Evolutionary conservation across 2,329 filamentous ascomycete genomes (phyloP).

Genomic region (Waltergamsia citrina): DNA sequence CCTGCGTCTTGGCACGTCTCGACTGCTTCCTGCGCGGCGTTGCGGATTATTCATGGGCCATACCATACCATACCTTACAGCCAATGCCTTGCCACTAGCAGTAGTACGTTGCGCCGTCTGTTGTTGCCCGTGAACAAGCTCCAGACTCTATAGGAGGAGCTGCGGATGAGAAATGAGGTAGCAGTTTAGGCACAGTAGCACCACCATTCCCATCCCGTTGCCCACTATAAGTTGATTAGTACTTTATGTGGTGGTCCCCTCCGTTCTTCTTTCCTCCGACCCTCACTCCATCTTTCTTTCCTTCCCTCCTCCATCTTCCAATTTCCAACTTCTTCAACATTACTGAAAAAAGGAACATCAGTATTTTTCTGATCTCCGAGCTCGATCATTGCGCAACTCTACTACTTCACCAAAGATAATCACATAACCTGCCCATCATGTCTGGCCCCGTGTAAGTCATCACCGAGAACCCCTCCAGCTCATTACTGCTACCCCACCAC

Average conservation of each 20-base stretch:
- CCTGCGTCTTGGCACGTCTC: conserved; percentile 7
- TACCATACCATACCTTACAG: not conserved
- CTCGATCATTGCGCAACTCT: conserved; percentile 5
- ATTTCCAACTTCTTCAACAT: too few relatives aligned
- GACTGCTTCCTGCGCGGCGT: conserved; percentile 2
- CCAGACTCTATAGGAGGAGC: not conserved
- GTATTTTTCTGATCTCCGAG: too few relatives aligned
- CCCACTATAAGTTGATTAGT: not conserved
- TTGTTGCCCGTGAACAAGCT: not conserved
- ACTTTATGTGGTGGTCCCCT: conserved; percentile 1
- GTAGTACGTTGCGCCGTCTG: too few relatives aligned
- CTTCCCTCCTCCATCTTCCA: conserved; percentile 3
- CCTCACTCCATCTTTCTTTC: conserved; percentile 1
- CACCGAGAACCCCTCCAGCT: conserved; percentile 12
- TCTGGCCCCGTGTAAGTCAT: conserved; percentile 59
- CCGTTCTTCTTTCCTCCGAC: conserved; percentile 1
- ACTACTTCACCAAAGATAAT: not conserved
- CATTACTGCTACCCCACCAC: conserved; percentile 26
- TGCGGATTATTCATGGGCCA: too few relatives aligned
- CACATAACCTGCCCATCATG: conserved; percentile 34
- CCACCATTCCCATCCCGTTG: too few relatives aligned
- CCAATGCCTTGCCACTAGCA: too few relatives aligned
- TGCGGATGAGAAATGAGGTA: not conserved
- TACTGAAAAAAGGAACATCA: too few relatives aligned
- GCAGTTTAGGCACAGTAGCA: not conserved